Evolutionary conservation across 1,284 basidiomycete genomes (phyloP).

Genomic region (Tausonia pullulans): DNA sequence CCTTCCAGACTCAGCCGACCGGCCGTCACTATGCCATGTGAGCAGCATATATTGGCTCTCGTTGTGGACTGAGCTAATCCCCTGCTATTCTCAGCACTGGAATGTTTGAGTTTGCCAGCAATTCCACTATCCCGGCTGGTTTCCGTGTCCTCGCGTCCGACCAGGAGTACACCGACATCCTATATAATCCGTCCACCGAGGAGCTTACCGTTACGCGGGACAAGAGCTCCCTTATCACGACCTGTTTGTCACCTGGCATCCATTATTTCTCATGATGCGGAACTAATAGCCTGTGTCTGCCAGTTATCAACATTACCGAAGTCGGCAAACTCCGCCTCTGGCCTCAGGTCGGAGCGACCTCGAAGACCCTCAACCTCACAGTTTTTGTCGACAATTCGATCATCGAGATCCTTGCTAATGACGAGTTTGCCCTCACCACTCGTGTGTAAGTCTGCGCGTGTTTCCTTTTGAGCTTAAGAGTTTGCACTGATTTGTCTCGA

Average conservation of each 20-base stretch:
- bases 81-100: neutral
- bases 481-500: neutral
- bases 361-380: constrained; percentile 20
- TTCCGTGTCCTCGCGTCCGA: constrained; percentile 22
- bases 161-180: constrained; percentile 23
- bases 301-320: constrained; percentile 20
- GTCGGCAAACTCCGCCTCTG: constrained; percentile 22
- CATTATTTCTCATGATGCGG: neutral
- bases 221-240: constrained; percentile 18
- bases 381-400: constrained; percentile 28
- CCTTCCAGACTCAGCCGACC: constrained; percentile 17
- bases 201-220: constrained; percentile 18
- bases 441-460: constrained; percentile 18
- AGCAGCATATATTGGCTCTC: neutral
- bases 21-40: constrained; percentile 19
- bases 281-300: neutral
- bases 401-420: constrained; percentile 30
- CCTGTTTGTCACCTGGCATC: constrained; percentile 16
- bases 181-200: constrained; percentile 18
- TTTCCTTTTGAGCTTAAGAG: too few species aligned
- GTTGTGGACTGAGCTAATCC: neutral
- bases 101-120: constrained; percentile 16
- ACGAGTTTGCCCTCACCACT: constrained; percentile 26
- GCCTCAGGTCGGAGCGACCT: constrained; percentile 4
- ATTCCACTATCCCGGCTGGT: constrained; percentile 17